Conservation (phyloP, 1,284 basidiomycete species). For the Calocybe gambosa region DNA sequence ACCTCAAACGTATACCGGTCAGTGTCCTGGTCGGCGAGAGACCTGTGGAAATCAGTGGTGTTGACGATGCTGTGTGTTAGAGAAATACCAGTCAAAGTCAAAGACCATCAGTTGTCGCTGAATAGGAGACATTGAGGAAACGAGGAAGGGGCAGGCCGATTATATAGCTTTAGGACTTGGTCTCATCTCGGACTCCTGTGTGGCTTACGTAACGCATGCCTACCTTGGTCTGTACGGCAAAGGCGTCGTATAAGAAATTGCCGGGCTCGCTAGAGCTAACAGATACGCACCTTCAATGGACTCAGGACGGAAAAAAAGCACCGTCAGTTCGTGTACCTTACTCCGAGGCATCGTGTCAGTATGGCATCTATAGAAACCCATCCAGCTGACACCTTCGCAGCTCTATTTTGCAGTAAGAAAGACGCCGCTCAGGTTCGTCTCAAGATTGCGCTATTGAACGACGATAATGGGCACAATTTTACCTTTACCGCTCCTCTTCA, state of each 20-base stretch:
- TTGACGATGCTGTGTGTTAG: background rate
- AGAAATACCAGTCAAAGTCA: constrained; percentile 90
- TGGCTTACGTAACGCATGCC: constrained; percentile 35
- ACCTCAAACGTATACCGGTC: constrained; percentile 97
- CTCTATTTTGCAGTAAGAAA: constrained; percentile 78
- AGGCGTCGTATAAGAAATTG: constrained; percentile 76
- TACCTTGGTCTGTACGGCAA: constrained; percentile 58
- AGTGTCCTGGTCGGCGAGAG: constrained; percentile 91
- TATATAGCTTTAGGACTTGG: constrained; percentile 6
- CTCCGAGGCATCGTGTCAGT: constrained; percentile 59
- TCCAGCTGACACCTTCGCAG: constrained; percentile 29
- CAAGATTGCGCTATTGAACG: constrained; percentile 59
- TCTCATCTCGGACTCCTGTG: constrained; percentile 4
- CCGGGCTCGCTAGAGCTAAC: constrained; percentile 67
- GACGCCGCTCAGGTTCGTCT: constrained; percentile 70
- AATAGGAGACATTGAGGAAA: constrained; percentile 27
- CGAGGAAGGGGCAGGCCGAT: constrained; percentile 5
- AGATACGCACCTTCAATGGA: constrained; percentile 64
- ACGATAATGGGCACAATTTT: constrained; percentile 72
- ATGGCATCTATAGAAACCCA: background rate
- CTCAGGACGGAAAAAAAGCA: constrained; percentile 56
- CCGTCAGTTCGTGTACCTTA: constrained; percentile 58
- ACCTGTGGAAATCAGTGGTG: constrained; percentile 41
- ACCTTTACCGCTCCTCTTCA: constrained; percentile 66
- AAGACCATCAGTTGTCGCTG: constrained; percentile 84